Evolutionary conservation across 257 asterid genomes (phyloP), one percentile per base, ranked within the genome.

Genomic region (Salvia rosmarinus): DNA sequence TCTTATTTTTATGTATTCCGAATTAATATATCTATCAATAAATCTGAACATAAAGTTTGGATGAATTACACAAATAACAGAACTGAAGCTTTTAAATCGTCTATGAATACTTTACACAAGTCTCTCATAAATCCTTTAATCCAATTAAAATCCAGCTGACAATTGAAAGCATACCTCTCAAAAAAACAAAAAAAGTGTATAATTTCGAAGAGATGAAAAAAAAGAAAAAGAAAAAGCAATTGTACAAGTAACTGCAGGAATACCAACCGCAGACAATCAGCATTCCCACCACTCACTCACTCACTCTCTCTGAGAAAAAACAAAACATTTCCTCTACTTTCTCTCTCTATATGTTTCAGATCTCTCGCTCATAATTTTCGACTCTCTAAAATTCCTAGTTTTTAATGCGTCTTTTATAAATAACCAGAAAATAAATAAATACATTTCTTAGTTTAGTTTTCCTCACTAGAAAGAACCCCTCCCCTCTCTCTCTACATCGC

Each of bases 311-410:
- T 8, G 51, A 58, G 28, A 58, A 46, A 20, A 59, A 68, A 58
- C 65, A 59, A 17, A 9, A 1, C 32, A 49, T 16, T 12, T 17
- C 16, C 3, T 50, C 44, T 11, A 30, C 42, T 39, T 5, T 63
- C 64, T 56, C 73, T 14, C 21, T 37, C 34, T 47, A n/a, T n/a
- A 47, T 25, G 79, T 72, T 77, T 68, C 74, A 73, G 75, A 73
- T 76, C 76, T 76, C 51, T 73, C 73, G 54, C 72, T 76, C 66
- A 55, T 62, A 47, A 73, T 25, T 77, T 65, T n/a, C n/a, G n/a
- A n/a, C n/a, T 70, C 74, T 50, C 35, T 37, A 55, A 47, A 78
- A 49, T 75, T 65, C 75, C 77, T 64, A 62, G 9, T 73, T 74
- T 64, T 8, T 9, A n/a, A 46, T 37, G 39, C 47, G 35, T 8